Evolutionary conservation across 2,329 filamentous ascomycete genomes (phyloP), one percentile per base, ranked within the genome.

Genomic region (Sporothrix variecibatus): DNA sequence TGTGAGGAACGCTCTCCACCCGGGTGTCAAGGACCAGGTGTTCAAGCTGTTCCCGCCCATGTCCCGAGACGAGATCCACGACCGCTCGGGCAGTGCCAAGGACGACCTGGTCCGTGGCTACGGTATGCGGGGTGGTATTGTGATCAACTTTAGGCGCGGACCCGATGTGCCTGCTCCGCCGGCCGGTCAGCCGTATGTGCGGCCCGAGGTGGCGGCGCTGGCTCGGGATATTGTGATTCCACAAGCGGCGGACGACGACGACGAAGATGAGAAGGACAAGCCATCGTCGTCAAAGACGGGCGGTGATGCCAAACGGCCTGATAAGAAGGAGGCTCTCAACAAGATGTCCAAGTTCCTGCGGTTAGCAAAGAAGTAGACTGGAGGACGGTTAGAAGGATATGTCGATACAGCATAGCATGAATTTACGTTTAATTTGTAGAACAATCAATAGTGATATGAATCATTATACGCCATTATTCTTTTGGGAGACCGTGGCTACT

Each of bases 61-160:
- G 17, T 82, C 84, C 38, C 89, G 86, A 74, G 85, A 84, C 6
- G 78, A 83, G 28, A 85, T 89, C 76, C 81, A 81, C 38, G 86
- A 89, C 73, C 82, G 85, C 20, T 82, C 82, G 15, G 84, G 84
- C 64, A 82, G 82, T 8, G 12, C 38, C 31, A 81, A 82, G 49
- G 86, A 87, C 80, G 87, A 81, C 62, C 84, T 98, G n/a, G 93
- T 98, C 74, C 86, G 87, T 71, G 90, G 91, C 73, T 87, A 97
- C 77, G 89, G 91, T 17, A 88, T 98, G 76, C 87, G 86, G 2
- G 90, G 91, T 7, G 87, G 90, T 46, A 91, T 95, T 43, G 84
- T 97, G 9, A 84, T 98, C 60, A 95, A 92, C 75, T 88, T 97
- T 75, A 83, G 90, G 0, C 97, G 94, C 93, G 89, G 90, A 26